Evolutionary conservation across 2,329 filamentous ascomycete species (phyloP).

Genomic region (Botrytis deweyae): DNA sequence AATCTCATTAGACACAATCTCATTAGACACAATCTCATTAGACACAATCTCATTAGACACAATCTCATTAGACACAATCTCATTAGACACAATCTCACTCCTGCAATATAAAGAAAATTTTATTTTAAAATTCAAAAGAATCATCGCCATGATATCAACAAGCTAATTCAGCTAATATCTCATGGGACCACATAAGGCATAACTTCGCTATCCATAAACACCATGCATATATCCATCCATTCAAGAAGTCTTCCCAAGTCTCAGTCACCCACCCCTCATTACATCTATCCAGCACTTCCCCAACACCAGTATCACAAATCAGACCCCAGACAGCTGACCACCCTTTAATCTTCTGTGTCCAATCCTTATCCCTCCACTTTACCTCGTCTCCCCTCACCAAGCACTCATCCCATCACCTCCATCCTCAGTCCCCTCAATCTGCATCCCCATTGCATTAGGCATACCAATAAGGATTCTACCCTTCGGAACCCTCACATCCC

Average conservation of each 20-base stretch:
- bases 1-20: too few species aligned
- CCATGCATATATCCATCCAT: not conserved
- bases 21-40: not conserved
- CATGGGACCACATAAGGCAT: not conserved
- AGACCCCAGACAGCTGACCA: too few species aligned
- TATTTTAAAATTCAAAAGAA: not conserved
- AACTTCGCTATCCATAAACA: not conserved
- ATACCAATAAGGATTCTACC: slow-evolving; percentile 58
- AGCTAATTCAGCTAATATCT: not conserved
- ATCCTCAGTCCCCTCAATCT: slow-evolving; percentile 53
- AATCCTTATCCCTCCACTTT: too few species aligned
- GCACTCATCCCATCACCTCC: slow-evolving; percentile 21
- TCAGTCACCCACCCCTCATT: too few species aligned
- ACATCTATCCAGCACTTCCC: too few species aligned
- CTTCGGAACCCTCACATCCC: slow-evolving; percentile 51
- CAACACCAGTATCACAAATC: too few species aligned
- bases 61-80: too few species aligned
- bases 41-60: not conserved
- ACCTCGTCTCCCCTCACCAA: not conserved
- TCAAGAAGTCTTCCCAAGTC: not conserved
- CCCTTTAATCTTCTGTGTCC: not conserved
- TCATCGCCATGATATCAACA: not conserved
- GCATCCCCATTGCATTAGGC: slow-evolving; percentile 59
- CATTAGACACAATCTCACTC: not conserved
- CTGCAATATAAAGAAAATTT: not conserved